Base-by-base conservation (phyloP, 305 asterid species). In the Fraxinus sp. region DNA sequence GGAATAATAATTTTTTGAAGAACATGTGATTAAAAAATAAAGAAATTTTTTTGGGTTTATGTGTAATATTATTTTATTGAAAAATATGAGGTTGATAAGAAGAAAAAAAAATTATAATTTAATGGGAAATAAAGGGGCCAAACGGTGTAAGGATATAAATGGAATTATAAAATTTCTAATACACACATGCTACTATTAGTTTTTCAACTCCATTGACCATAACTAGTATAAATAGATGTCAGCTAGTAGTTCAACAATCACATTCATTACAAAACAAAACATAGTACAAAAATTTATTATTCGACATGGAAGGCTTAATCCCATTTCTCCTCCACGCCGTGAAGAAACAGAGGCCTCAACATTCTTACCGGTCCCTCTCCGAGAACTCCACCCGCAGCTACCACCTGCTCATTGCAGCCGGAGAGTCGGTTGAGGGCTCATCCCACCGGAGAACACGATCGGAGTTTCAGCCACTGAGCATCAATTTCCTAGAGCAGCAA, bases 251-350 rank as follows among this genome's bases (percentile, higher is more conserved):
- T 68, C 43, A 70, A 41, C 1, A n/a, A 11, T 33, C 20, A 66
- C 39, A 81, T 73, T 35, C 72, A 75, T 24, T 30, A 24, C 79
- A 24, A 76, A 33, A 75, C 32, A 76, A 0, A 32, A 22, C 14
- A 13, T n/a, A 74, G 22, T 9, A 11, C 1, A 5, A 18, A 39
- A 52, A 76, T 24, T 1, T 36, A 76, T 6, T 6, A 3, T 9
- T 8, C 62, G 24, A 92, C 16, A 93, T 93, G 97, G 96, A 93
- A 83, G 97, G 97, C 83, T 79, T 93, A 32, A 92, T 93, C 83
- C 97, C 97, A 75, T 85, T 89, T 83, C 87, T 93, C 72, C 43
- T 92, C 83, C 91, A 84, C 24, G 93, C 91, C 78, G n/a, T 92
- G 85, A 92, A 86, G 92, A 92, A 89, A 82, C 93, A 90, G 39